Conservation (phyloP, 495 filamentous ascomycete genomes). For the Umbilicaria muhlenbergii region DNA sequence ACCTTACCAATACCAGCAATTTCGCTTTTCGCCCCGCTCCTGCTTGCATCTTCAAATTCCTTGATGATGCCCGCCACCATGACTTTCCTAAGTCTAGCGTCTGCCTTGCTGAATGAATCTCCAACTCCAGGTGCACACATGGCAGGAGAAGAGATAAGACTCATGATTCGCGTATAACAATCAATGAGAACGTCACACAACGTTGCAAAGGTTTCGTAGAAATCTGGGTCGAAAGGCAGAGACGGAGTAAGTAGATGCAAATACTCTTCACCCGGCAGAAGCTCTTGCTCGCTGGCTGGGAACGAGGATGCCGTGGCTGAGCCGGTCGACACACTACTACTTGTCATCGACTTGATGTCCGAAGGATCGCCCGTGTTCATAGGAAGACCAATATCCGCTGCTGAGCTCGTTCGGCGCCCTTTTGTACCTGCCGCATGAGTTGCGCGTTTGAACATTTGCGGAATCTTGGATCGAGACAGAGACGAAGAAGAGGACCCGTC, state of each 20-base stretch:
- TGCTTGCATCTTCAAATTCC: conserved; percentile 83
- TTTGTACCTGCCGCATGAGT: conserved; percentile 42
- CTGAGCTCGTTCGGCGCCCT: conserved; percentile 55
- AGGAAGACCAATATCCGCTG: conserved; percentile 46
- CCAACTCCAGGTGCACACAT: conserved; percentile 45
- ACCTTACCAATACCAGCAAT: conserved; percentile 72
- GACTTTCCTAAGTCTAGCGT: conserved; percentile 69
- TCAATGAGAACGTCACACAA: conserved; percentile 93
- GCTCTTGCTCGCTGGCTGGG: conserved; percentile 34
- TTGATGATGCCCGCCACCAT: conserved; percentile 70
- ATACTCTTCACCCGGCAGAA: conserved; percentile 63
- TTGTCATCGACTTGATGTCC: conserved; percentile 31
- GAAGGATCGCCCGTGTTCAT: conserved; percentile 38
- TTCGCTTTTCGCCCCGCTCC: conserved; percentile 60
- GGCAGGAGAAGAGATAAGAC: conserved; percentile 49
- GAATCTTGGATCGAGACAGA: conserved; percentile 60
- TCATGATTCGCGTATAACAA: conserved; percentile 65
- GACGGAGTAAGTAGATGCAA: conserved; percentile 74
- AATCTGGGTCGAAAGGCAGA: conserved; percentile 95
- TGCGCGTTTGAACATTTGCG: conserved; percentile 75
- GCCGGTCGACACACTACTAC: conserved; percentile 24
- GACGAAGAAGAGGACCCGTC: conserved; percentile 54
- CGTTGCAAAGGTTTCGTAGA: conserved; percentile 93
- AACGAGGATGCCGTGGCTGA: conserved; percentile 28
- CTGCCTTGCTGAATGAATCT: conserved; percentile 81